A percentile compares a stretch with the other conserved stretches of the same genome.
Evolutionary conservation across 106 monocot genomes (phyloP).

Genomic region (Phalaenopsis equestris): DNA sequence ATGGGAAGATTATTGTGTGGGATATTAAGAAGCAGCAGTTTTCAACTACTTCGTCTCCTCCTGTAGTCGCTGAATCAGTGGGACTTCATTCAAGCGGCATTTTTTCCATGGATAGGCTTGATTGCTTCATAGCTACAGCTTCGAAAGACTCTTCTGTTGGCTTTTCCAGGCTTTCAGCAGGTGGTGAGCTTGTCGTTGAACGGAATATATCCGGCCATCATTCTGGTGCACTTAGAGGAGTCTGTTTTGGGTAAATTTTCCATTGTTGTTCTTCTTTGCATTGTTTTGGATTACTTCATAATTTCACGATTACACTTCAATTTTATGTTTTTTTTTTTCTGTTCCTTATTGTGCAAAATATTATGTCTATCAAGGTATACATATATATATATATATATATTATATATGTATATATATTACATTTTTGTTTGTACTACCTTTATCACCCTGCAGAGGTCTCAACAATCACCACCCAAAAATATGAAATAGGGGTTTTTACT

Average conservation of each 20-base stretch:
- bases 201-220: constrained; percentile 30
- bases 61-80: constrained; percentile 9
- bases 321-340: too few relatives aligned
- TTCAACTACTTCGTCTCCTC: constrained; percentile 13
- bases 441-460: too few relatives aligned
- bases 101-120: constrained; percentile 20
- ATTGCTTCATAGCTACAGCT: constrained; percentile 24
- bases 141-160: constrained; percentile 39
- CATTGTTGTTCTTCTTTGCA: neutral
- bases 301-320: neutral
- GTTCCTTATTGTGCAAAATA: too few relatives aligned
- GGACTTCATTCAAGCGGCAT: constrained; percentile 30
- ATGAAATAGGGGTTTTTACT: too few relatives aligned
- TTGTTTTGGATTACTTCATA: neutral
- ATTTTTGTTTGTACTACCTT: too few relatives aligned
- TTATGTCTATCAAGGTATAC: too few relatives aligned
- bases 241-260: constrained; percentile 28
- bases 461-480: too few relatives aligned
- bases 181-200: constrained; percentile 23
- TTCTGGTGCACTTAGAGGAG: constrained; percentile 30
- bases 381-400: too few relatives aligned
- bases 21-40: constrained; percentile 18
- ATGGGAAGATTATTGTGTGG: constrained; percentile 24
- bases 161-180: constrained; percentile 13
- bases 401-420: too few relatives aligned